Evolutionary conservation across 2,329 filamentous ascomycete species (phyloP), one percentile per base, ranked within the genome.

Genomic region (Allantophomopsis lycopodina): DNA sequence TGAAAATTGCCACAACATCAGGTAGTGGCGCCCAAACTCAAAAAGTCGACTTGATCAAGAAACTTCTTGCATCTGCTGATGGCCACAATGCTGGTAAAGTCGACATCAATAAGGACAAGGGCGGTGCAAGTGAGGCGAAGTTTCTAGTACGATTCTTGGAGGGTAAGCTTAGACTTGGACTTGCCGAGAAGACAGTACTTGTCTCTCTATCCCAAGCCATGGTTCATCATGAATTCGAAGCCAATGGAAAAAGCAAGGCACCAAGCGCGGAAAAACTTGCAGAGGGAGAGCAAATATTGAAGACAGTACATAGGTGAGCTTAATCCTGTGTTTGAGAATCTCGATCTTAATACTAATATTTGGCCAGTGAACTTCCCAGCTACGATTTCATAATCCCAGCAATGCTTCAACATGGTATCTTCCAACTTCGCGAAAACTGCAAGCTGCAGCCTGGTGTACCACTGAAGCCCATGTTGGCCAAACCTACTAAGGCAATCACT

Each of bases 381-480:
- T 98, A 95, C 65, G 86, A 96, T 61, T 79, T 89, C 23, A 93
- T 98, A 44, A 79, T 98, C 40, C 91, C 91, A 1, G 81, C 84
- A 2, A 83, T 96, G 68, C 66, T 95, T 18, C 68, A 91, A 50
- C 74, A 91, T 51, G 91, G 91, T 14, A 84, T 98, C 45, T 75
- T 81, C 63, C 79, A 87, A 31, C 64, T 98, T 11, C 73, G 76
- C 39, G 81, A 94, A 8, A 76, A 81, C 41, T 95, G 91, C 71
- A 93, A 93, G 58, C 71, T 98, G 35, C 83, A 86, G 48, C 89
- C 91, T 0, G 91, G 91, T 46, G 83, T 98, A 13, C 91, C 91
- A 1, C 68, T 98, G 42, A 98, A 98, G 60, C 91, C 91, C 51
- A 98, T 98, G 91, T 71, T 98, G 64, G 91, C 91, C 15, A 96